Percentiles rank a stretch among this genome's conserved stretches.
Evolutionary conservation across 495 filamentous ascomycete species (phyloP).

Genomic region (Staphylotrichum tortipilum): DNA sequence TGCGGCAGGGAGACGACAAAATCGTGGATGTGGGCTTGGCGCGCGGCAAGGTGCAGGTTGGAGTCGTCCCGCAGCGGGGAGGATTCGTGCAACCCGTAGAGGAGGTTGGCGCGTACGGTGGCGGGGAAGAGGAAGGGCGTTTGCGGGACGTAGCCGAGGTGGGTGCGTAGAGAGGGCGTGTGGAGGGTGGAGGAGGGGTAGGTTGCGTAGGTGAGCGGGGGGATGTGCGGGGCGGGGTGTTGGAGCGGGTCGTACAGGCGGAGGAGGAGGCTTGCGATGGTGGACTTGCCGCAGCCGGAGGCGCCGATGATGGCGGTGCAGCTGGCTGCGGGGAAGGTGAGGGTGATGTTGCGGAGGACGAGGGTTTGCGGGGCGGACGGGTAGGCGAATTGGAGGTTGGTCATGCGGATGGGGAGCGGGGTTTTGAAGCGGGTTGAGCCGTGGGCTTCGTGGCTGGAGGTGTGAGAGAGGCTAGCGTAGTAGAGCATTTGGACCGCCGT

Average conservation of each 20-base stretch:
- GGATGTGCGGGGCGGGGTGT: background rate
- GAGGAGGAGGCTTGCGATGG: slow-evolving; percentile 67
- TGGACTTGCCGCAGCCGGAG: slow-evolving; percentile 86
- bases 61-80: slow-evolving; percentile 27
- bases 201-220: slow-evolving; percentile 1
- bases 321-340: slow-evolving; percentile 50
- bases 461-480: slow-evolving; percentile 47
- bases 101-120: slow-evolving; percentile 68
- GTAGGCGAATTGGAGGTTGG: slow-evolving; percentile 58
- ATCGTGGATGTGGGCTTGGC: slow-evolving; percentile 65
- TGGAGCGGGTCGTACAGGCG: slow-evolving; percentile 23
- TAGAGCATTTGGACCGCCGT: slow-evolving; percentile 66
- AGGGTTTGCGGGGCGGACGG: slow-evolving; percentile 45
- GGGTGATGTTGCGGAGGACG: slow-evolving; percentile 51
- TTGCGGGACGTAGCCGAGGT: slow-evolving; percentile 72
- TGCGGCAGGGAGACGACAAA: slow-evolving; percentile 65
- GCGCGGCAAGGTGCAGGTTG: slow-evolving; percentile 52
- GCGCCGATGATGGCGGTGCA: slow-evolving; percentile 70
- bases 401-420: slow-evolving; percentile 55
- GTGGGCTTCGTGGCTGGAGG: slow-evolving; percentile 56
- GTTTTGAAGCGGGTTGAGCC: slow-evolving; percentile 34
- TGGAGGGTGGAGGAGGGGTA: slow-evolving; percentile 49
- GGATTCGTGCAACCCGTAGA: slow-evolving; percentile 56
- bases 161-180: slow-evolving; percentile 53
- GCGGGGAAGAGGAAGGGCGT: slow-evolving; percentile 66